A percentile compares a stretch with the other conserved stretches of the same genome.
phyloP scores from a whole-genome alignment of 495 filamentous ascomycete genomes.

The Pyronema domesticum region DNA sequence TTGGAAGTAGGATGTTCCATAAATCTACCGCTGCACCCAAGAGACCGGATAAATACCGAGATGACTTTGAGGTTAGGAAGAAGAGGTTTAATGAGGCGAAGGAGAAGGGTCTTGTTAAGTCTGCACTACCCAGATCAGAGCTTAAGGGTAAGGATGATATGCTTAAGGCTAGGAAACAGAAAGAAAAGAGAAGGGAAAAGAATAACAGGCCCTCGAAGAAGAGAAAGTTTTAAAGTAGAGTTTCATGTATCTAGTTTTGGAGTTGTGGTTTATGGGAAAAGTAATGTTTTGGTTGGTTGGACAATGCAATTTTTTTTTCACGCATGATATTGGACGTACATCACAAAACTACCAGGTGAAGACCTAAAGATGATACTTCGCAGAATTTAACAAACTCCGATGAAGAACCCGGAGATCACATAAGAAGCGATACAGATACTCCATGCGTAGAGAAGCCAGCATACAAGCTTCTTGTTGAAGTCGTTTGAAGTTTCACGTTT shows the following conservation, averaged over 20 bases:
- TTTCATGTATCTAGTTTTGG: neutral
- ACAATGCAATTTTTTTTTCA: too few species aligned
- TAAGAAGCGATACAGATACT: too few species aligned
- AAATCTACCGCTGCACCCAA: constrained; percentile 73
- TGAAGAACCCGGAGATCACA: too few species aligned
- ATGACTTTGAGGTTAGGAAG: constrained; percentile 79
- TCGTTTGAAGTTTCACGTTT: too few species aligned
- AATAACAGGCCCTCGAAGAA: constrained; percentile 71
- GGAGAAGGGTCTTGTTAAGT: constrained; percentile 58
- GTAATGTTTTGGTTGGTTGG: too few species aligned
- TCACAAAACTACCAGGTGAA: too few species aligned
- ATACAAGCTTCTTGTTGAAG: too few species aligned
- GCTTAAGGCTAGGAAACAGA: constrained; percentile 54
- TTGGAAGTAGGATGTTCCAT: constrained; percentile 39
- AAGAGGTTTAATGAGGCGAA: constrained; percentile 73
- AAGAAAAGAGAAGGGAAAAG: constrained; percentile 66
- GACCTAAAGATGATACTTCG: too few species aligned
- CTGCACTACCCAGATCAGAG: constrained; percentile 54
- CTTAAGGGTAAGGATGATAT: constrained; percentile 69
- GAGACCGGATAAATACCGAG: constrained; percentile 71
- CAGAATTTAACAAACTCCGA: too few species aligned
- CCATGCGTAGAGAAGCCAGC: too few species aligned
- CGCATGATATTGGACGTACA: too few species aligned
- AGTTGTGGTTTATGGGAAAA: neutral
- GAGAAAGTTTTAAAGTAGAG: constrained; percentile 25